phyloP scores from a whole-genome alignment of 1,284 basidiomycete species.

The Heterobasidion annosum region DNA sequence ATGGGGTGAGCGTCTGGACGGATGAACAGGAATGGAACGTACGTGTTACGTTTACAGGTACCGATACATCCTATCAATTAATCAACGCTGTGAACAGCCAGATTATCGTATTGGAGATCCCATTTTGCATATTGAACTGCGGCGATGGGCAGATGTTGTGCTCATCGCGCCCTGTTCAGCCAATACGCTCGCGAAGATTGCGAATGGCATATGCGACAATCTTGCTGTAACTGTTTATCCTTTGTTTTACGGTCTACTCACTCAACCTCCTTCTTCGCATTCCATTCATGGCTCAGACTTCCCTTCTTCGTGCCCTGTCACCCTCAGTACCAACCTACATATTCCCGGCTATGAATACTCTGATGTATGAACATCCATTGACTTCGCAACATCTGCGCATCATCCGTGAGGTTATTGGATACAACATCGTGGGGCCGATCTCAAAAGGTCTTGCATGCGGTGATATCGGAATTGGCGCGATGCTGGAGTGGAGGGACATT shows the following conservation, averaged over 20 bases:
- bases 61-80: background rate
- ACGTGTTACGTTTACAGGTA: constrained; percentile 1
- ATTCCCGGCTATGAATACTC: constrained; percentile 98
- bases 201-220: constrained; percentile 85
- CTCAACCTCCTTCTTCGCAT: background rate
- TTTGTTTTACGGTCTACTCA: background rate
- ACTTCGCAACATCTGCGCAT: constrained; percentile 75
- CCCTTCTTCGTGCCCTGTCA: constrained; percentile 79
- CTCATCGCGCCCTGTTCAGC: constrained; percentile 93
- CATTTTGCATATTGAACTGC: constrained; percentile 92
- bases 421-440: constrained; percentile 80
- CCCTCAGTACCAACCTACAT: constrained; percentile 79
- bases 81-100: constrained; percentile 1
- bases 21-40: constrained; percentile 90
- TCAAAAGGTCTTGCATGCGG: constrained; percentile 88
- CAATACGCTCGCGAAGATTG: constrained; percentile 91
- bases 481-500: constrained; percentile 88
- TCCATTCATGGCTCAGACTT: constrained; percentile 49
- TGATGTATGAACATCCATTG: constrained; percentile 95
- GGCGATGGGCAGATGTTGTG: constrained; percentile 94
- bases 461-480: constrained; percentile 87
- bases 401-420: constrained; percentile 67
- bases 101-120: constrained; percentile 75
- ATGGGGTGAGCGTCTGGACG: constrained; percentile 72
- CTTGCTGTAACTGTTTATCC: constrained; percentile 51